Evolutionary conservation across 768 basidiomycete species (phyloP).

Genomic region (Hemileccinum rubropunctum): DNA sequence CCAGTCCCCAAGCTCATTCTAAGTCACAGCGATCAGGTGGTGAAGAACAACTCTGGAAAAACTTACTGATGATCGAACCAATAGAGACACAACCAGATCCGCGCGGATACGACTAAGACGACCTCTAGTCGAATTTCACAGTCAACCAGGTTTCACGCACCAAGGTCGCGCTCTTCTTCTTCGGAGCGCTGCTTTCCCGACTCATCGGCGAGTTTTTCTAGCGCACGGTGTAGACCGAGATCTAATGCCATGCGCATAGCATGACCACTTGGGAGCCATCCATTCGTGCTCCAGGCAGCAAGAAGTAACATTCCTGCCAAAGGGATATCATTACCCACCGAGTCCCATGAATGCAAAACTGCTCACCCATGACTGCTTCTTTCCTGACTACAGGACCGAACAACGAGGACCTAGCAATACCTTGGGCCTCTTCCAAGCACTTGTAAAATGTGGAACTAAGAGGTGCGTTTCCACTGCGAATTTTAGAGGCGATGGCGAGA

Average conservation of each 20-base stretch:
- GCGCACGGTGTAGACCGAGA: slow-evolving; percentile 86
- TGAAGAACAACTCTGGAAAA: background rate
- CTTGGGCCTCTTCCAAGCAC: slow-evolving; percentile 92
- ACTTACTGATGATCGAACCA: slow-evolving; percentile 95
- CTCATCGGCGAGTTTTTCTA: slow-evolving; percentile 86
- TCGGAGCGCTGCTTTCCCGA: slow-evolving; percentile 59
- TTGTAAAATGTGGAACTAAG: slow-evolving; percentile 85
- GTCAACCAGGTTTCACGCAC: slow-evolving; percentile 39
- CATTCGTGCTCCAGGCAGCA: slow-evolving; percentile 92
- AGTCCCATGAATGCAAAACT: slow-evolving; percentile 7
- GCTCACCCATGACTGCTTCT: slow-evolving; percentile 87
- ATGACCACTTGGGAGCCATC: slow-evolving; percentile 93
- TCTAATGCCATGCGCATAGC: slow-evolving; percentile 96
- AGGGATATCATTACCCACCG: background rate
- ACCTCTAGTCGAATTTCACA: slow-evolving; percentile 2
- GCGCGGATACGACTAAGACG: slow-evolving; percentile 77
- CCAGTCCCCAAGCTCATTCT: slow-evolving; percentile 93
- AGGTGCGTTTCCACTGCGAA: slow-evolving; percentile 86
- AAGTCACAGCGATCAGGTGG: slow-evolving; percentile 13
- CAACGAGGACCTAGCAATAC: slow-evolving; percentile 88
- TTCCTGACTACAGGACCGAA: slow-evolving; percentile 93
- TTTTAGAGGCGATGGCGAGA: slow-evolving; percentile 88
- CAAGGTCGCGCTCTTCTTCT: slow-evolving; percentile 85
- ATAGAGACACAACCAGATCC: slow-evolving; percentile 93
- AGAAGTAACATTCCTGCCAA: slow-evolving; percentile 80